Base-by-base conservation (phyloP, 257 asterid species). In the Cynanchum wilfordii region DNA sequence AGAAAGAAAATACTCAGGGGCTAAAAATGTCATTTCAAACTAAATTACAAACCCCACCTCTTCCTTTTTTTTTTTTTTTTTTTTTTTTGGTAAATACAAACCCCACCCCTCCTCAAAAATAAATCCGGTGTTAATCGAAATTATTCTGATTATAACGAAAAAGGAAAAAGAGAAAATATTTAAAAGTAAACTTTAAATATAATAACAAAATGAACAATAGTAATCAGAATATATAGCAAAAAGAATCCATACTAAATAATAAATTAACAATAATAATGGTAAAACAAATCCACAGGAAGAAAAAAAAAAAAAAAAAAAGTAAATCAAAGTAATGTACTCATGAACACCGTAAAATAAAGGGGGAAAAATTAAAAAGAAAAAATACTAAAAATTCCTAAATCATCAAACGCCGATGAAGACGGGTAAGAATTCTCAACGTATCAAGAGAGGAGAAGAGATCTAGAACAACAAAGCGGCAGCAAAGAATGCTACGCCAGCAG, bases 391-490 rank as follows among this genome's bases (percentile, higher is more conserved):
- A 52, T n/a, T 7, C 30, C 73, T 69, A 51, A 42, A 66, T 66
- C 70, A 52, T 51, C 73, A 69, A 69, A 27, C 72, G 59, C 36
- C 58, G 25, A 63, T 63, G 72, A 25, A 24, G 16, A 47, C 25
- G 17, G 40, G 47, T 42, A 72, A 72, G 10, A 56, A 29, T 17
- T 62, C 44, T 62, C 68, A 62, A 62, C 40, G 22, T 62, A 33
- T 29, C 68, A 27, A 25, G 66, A 60, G 68, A 60, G 68, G 68
- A 64, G 12, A 67, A 67, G 24, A 68, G 29, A 68, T 40, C 55
- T 83, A 85, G 59, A 85, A 66, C 82, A 83, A 47, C 66, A 81
- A 30, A 49, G 86, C 84, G 38, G 87, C 85, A 73, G 83, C 80
- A 30, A 84, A 24, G 76, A 84, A 38, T 20, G 76, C 86, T 36